Conservation (phyloP, 192 early-diverging fungal genomes). For the Coemansia aciculifera region DNA sequence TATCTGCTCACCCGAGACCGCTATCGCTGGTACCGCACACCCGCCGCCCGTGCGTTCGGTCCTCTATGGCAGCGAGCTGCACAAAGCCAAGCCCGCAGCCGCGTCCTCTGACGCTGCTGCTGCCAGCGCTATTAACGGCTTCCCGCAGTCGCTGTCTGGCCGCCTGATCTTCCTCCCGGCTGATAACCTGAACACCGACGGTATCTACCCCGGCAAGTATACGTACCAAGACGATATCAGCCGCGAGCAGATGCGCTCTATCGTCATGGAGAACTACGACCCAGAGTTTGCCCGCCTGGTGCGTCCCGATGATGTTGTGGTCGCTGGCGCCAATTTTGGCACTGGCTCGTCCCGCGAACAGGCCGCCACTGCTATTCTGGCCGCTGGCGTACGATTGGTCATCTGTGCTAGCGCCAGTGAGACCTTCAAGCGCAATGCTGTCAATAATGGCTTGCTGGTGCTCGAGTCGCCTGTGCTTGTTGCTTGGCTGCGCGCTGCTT, state of each 20-base stretch:
- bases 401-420: constrained; percentile 95
- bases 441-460: constrained; percentile 95
- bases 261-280: constrained; percentile 99
- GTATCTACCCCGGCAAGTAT: constrained; percentile 98
- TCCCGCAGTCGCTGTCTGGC: constrained; percentile 73
- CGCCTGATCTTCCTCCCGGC: constrained; percentile 86
- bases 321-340: constrained; percentile 96
- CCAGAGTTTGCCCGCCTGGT: constrained; percentile 74
- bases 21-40: constrained; percentile 20
- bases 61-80: constrained; percentile 33
- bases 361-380: constrained; percentile 91
- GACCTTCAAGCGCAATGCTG: constrained; percentile 97
- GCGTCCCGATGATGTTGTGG: constrained; percentile 76
- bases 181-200: constrained; percentile 99
- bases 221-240: constrained; percentile 96
- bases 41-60: constrained; percentile 17
- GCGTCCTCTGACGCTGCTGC: constrained; percentile 12
- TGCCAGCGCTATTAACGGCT: constrained; percentile 59
- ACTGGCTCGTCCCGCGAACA: constrained; percentile 97
- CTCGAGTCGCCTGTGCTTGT: constrained; percentile 87
- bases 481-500: constrained; percentile 61
- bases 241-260: constrained; percentile 84
- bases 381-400: constrained; percentile 81
- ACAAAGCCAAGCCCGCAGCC: neutral
- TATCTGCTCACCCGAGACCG: constrained; percentile 66